These are phyloP conservation scores for Russula virescens DNA, from an alignment of 768 basidiomycete genomes.

Conservation along the genomic window DNA sequence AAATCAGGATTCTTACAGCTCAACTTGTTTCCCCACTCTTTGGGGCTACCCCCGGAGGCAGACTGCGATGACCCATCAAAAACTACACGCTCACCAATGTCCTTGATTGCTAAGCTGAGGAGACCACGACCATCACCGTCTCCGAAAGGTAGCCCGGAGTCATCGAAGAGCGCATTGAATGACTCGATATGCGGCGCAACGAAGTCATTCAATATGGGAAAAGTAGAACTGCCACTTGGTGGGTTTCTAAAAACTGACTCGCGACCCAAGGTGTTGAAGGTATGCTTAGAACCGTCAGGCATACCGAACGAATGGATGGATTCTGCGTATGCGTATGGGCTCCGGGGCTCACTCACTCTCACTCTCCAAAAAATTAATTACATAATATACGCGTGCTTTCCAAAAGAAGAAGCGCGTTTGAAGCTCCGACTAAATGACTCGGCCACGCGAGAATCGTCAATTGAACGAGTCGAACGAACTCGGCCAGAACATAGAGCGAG, in stretches of 20 bases:
- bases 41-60: conserved; percentile 46
- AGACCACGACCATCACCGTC: conserved; percentile 78
- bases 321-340: no score
- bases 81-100: conserved; percentile 87
- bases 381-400: conserved; percentile 8
- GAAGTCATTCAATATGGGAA: conserved; percentile 85
- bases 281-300: conserved; percentile 46
- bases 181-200: conserved; percentile 92
- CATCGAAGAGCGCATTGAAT: conserved; percentile 95
- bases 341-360: neutral
- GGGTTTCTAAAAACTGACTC: conserved; percentile 78
- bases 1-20: conserved; percentile 51
- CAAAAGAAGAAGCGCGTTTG: conserved; percentile 14
- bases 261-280: conserved; percentile 77
- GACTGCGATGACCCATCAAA: conserved; percentile 69
- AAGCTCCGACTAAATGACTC: conserved; percentile 19
- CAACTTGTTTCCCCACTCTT: conserved; percentile 78
- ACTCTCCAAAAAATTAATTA: neutral
- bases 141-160: conserved; percentile 69
- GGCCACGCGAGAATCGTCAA: neutral
- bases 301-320: conserved; percentile 32
- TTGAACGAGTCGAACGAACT: neutral
- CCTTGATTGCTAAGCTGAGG: conserved; percentile 68
- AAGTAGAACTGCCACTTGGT: conserved; percentile 56
- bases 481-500: neutral